Base-by-base conservation (phyloP, 192 early-diverging fungal genomes). In the Backusella circina region DNA sequence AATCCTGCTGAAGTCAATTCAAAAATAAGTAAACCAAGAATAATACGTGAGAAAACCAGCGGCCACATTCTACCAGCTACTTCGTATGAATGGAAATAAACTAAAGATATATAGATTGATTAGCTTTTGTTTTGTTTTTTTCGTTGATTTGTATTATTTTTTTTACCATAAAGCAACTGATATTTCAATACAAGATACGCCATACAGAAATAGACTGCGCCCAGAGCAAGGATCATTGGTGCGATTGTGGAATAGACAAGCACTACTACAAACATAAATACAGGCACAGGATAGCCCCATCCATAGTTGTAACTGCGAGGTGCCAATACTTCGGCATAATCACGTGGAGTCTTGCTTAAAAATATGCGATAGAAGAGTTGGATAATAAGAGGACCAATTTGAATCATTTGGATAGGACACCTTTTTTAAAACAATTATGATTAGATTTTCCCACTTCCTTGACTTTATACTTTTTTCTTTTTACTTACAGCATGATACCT, bases 221-320 rank as follows among this genome's bases (percentile, higher is more conserved):
- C 91, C 79, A 92, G 90, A 8, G 89, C 73, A 16, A 95, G 82
- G 37, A 95, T 93, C 13, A 91, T 78, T 7, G 93, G 93, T 35
- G 85, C 85, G n/a, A 95, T 87, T 38, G 89, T 89, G 38, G 93
- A 93, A 80, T 95, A 95, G 7, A 93, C 85, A 71, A 95, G 75
- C n/a, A 89, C 83, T 7, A 95, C 88, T 2, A 89, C 86, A 72
- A 94, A 92, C 15, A 93, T 84, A 30, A 95, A 84, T 23, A 94
- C 84, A n/a, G 91, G 85, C 9, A 88, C 85, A 3, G 93, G 87
- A 33, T 93, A 93, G 13, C 87, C 89, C 32, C 86, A 87, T 38
- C 90, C 91, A 83, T 92, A 92, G 64, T 91, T 87, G 31, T 91
- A 86, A 44, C 86, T 86, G 70, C 88, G 88, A 23, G 93, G 93